phyloP scores from a whole-genome alignment of 495 filamentous ascomycete species.

The Staphylotrichum longicolle region DNA sequence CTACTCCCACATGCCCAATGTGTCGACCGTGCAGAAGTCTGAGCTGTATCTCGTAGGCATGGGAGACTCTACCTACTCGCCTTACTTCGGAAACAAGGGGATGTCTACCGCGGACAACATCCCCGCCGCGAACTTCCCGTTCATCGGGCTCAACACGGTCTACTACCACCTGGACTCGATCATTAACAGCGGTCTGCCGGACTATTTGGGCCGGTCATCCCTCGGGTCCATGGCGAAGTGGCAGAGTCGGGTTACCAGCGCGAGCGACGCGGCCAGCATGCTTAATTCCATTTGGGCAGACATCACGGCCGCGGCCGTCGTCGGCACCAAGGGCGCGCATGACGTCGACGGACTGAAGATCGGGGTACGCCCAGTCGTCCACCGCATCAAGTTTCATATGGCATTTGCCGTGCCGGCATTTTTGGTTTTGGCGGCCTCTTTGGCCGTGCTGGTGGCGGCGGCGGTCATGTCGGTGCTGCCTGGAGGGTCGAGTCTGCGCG shows the following conservation, averaged over 20 bases:
- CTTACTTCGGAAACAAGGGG: too few relatives aligned
- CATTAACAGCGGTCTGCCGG: conserved; percentile 21
- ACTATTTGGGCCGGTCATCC: conserved; percentile 35
- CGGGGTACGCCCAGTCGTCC: too few relatives aligned
- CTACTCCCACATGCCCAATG: conserved; percentile 30
- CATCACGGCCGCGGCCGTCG: conserved; percentile 34
- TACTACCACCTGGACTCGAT: neutral
- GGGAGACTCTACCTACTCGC: too few relatives aligned
- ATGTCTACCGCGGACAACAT: neutral
- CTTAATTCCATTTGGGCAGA: conserved; percentile 47
- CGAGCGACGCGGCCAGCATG: conserved; percentile 28
- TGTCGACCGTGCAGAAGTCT: conserved; percentile 31
- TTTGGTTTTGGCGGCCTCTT: too few relatives aligned
- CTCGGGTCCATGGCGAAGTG: conserved; percentile 37
- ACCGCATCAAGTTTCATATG: too few relatives aligned
- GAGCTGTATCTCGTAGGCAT: conserved; percentile 34
- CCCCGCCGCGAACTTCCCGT: neutral
- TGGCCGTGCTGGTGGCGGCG: too few relatives aligned
- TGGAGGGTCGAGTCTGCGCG: too few relatives aligned
- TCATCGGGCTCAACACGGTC: too few relatives aligned
- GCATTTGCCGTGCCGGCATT: too few relatives aligned
- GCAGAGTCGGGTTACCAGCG: conserved; percentile 32
- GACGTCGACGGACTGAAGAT: too few relatives aligned
- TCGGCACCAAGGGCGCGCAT: conserved; percentile 36
- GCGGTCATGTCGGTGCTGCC: too few relatives aligned